These are phyloP conservation scores for Rhododendron mucronatum DNA, from an alignment of 148 eudicot genomes.

Conservation along the genomic window DNA sequence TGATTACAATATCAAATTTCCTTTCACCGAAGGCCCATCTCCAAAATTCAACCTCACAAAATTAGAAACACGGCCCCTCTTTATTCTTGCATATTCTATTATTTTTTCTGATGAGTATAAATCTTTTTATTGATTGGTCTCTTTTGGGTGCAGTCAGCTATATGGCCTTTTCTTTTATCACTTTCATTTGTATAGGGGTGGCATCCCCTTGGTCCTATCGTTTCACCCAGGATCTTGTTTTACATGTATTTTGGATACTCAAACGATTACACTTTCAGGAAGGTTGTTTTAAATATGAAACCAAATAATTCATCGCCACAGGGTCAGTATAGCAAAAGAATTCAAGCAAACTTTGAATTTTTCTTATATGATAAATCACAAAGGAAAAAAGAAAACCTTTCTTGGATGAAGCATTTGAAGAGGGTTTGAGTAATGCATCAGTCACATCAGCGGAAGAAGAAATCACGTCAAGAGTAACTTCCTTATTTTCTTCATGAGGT, in stretches of 20 bases:
- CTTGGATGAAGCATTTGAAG: slow-evolving; percentile 17
- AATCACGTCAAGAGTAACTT: slow-evolving; percentile 1
- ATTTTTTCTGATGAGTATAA: too few species aligned
- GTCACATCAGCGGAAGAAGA: slow-evolving; percentile 14
- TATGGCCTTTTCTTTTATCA: not conserved
- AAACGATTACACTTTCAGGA: not conserved
- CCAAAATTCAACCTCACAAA: not conserved
- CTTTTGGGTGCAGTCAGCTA: not conserved
- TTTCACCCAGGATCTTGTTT: not conserved
- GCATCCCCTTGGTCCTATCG: not conserved
- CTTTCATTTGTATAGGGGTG: not conserved
- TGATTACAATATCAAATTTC: not conserved
- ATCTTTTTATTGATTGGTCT: not conserved
- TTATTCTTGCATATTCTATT: not conserved
- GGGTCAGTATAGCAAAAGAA: not conserved
- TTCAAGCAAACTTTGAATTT: not conserved
- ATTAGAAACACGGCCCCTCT: not conserved
- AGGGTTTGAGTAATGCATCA: slow-evolving; percentile 16
- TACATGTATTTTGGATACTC: not conserved
- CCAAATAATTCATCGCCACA: not conserved
- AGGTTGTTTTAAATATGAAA: not conserved
- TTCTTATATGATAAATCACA: not conserved
- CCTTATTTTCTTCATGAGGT: slow-evolving; percentile 17
- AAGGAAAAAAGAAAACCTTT: slow-evolving; percentile 28
- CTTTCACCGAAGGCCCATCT: not conserved